A percentile compares a stretch with the other conserved stretches of the same genome.
phyloP scores from a whole-genome alignment of 176 grass and related monocot genomes.

The Zea luxurians region DNA sequence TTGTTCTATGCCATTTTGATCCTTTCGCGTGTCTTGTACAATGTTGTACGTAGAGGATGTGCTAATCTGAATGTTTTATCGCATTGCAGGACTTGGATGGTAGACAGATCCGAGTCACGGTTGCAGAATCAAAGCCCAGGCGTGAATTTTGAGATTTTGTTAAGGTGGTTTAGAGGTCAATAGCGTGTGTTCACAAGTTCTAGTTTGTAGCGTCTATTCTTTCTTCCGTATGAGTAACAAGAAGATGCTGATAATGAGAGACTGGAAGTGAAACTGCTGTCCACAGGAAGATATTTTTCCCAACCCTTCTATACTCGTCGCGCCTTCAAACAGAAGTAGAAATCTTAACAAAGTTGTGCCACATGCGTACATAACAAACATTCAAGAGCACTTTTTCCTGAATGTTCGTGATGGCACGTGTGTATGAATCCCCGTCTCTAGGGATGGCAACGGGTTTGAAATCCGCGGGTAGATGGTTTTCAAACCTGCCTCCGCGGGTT shows the following conservation, averaged over 20 bases:
- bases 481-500: too few species aligned
- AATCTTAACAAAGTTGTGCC: slow-evolving; percentile 18
- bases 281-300: slow-evolving; percentile 20
- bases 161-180: slow-evolving; percentile 25
- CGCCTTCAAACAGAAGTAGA: slow-evolving; percentile 10
- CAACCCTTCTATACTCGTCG: slow-evolving; percentile 11
- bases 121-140: slow-evolving; percentile 79
- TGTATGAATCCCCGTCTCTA: too few species aligned
- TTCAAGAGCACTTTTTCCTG: neutral
- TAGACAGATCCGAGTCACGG: slow-evolving; percentile 76
- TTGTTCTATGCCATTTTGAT: slow-evolving; percentile 29
- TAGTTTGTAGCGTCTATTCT: slow-evolving; percentile 44
- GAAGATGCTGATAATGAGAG: neutral
- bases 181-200: slow-evolving; percentile 14
- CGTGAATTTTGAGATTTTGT: slow-evolving; percentile 51
- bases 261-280: slow-evolving; percentile 32
- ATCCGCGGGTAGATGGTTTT: too few species aligned
- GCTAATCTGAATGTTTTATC: slow-evolving; percentile 6
- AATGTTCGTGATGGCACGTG: too few species aligned
- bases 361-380: slow-evolving; percentile 11
- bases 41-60: neutral
- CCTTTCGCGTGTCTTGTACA: neutral
- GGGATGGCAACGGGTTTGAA: too few species aligned
- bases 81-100: slow-evolving; percentile 74
- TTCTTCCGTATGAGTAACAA: neutral